Conservation (phyloP, 2,329 filamentous ascomycete species). For the Botryotinia calthae region DNA sequence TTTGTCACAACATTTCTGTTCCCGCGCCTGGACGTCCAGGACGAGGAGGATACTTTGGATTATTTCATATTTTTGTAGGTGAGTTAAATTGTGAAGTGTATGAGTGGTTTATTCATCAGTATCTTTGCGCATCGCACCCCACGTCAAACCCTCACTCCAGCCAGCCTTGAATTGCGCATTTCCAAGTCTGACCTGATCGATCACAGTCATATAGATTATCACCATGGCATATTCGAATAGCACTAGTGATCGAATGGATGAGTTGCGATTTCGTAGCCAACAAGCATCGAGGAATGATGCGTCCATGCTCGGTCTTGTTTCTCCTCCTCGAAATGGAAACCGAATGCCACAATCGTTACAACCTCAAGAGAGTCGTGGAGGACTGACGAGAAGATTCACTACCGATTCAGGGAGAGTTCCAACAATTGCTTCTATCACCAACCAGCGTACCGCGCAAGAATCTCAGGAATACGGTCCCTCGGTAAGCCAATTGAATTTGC, state of each 20-base stretch:
- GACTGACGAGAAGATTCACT: conserved; percentile 87
- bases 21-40: conserved; percentile 22
- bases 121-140: conserved; percentile 25
- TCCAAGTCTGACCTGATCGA: conserved; percentile 32
- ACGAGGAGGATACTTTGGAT: conserved; percentile 21
- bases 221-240: conserved; percentile 64
- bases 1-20: conserved; percentile 20
- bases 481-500: conserved; percentile 34
- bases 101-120: neutral
- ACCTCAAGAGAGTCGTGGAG: conserved; percentile 68
- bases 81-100: neutral
- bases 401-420: conserved; percentile 84
- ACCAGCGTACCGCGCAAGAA: conserved; percentile 34
- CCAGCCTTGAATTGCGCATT: conserved; percentile 22
- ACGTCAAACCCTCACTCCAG: conserved; percentile 26
- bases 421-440: conserved; percentile 55
- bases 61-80: conserved; percentile 22
- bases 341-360: conserved; percentile 57
- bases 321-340: conserved; percentile 70
- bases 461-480: conserved; percentile 38
- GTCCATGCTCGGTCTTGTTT: conserved; percentile 70
- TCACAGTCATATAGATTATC: conserved; percentile 34
- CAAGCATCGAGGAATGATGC: conserved; percentile 75
- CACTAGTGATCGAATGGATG: conserved; percentile 68
- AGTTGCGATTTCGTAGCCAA: conserved; percentile 74